Conservation (phyloP, 73 alveolate species). For the Symbiodinium pilosum region DNA sequence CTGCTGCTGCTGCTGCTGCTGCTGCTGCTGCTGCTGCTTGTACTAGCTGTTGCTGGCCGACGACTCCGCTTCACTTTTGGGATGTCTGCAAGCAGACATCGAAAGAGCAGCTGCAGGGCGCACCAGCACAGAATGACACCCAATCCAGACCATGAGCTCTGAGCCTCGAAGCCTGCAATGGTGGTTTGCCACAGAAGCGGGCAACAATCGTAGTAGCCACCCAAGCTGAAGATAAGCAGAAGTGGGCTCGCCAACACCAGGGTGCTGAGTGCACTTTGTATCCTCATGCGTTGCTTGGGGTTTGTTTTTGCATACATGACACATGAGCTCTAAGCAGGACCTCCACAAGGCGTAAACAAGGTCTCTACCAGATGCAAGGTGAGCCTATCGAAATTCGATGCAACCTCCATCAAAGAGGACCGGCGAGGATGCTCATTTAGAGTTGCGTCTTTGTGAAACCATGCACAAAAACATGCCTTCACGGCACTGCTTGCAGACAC, state of each 20-base stretch:
- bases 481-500: no score
- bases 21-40: background rate
- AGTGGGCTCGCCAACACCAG: slow-evolving; percentile 16
- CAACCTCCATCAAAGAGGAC: no score
- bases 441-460: no score
- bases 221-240: background rate
- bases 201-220: slow-evolving; percentile 35
- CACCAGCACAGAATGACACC: slow-evolving; percentile 46
- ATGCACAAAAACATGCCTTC: no score
- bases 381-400: no score
- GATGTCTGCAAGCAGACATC: background rate
- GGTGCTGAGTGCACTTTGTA: background rate
- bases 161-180: background rate
- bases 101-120: slow-evolving; percentile 33
- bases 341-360: no score
- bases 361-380: no score
- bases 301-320: no score
- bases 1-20: background rate
- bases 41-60: background rate
- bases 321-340: no score
- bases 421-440: no score
- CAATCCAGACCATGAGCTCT: background rate
- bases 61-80: background rate
- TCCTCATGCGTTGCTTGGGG: background rate
- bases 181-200: slow-evolving; percentile 35